These are phyloP conservation scores for Zasmidium citrigriseum DNA, from an alignment of 2,329 filamentous ascomycete species.

Conservation along the genomic window DNA sequence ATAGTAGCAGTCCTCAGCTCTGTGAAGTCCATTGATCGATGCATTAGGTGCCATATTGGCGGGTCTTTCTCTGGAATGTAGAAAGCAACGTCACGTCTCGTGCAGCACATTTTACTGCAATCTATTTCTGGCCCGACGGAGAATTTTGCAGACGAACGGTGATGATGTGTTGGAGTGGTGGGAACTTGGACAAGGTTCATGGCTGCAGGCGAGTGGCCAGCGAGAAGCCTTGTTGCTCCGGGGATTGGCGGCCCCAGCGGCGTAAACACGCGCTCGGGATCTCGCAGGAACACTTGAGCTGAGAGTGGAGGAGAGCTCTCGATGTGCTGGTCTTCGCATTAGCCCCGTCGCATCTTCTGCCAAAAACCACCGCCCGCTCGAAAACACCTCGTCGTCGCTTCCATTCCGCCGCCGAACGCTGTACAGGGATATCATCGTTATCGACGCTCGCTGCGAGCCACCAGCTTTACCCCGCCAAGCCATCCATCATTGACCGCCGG, in stretches of 20 bases:
- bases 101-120: background rate
- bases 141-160: background rate
- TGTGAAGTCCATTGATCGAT: too few relatives aligned
- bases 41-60: too few relatives aligned
- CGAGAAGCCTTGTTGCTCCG: background rate
- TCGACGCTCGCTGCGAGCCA: background rate
- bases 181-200: background rate
- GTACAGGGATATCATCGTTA: background rate
- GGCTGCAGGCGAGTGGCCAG: background rate
- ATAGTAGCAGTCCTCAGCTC: too few relatives aligned
- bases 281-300: background rate
- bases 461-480: background rate
- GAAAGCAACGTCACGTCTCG: background rate
- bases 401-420: background rate
- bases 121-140: background rate
- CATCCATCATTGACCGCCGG: conserved; percentile 2
- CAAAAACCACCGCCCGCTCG: background rate
- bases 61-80: too few relatives aligned
- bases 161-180: background rate
- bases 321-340: background rate
- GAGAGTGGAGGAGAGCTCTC: conserved; percentile 1
- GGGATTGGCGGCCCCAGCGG: too few relatives aligned
- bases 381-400: background rate
- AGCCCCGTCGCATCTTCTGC: background rate
- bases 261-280: background rate